Conservation (phyloP, 805 yeast species). For the Cyberlindnera subsufficiens region DNA sequence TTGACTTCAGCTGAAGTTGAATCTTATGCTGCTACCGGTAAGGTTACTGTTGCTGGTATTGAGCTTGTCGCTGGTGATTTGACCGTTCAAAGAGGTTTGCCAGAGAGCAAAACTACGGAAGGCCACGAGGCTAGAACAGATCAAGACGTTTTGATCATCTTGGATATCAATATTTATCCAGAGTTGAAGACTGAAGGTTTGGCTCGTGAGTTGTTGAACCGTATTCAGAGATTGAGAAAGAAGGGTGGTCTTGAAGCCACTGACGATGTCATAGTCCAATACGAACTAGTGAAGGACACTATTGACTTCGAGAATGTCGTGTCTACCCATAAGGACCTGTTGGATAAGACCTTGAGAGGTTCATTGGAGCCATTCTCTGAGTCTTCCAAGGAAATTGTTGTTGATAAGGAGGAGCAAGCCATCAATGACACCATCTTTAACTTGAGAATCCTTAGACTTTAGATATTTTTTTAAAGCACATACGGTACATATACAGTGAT, state of each 20-base stretch:
- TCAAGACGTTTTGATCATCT: constrained; percentile 80
- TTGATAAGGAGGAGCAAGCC: constrained; percentile 76
- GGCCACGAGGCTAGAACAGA: constrained; percentile 89
- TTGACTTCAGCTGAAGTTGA: constrained; percentile 82
- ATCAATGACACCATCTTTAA: constrained; percentile 75
- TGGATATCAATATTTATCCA: constrained; percentile 83
- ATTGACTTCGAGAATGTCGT: constrained; percentile 60
- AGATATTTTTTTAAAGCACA: constrained; percentile 10
- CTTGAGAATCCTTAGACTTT: constrained; percentile 70
- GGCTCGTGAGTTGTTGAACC: constrained; percentile 93
- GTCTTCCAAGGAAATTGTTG: constrained; percentile 49
- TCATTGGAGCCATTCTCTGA: constrained; percentile 37
- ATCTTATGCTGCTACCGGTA: constrained; percentile 63
- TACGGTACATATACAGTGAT: no score
- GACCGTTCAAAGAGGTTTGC: constrained; percentile 84
- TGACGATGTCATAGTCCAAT: constrained; percentile 89
- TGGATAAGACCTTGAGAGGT: constrained; percentile 73
- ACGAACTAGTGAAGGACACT: constrained; percentile 56
- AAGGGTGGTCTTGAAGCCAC: constrained; percentile 92
- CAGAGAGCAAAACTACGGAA: constrained; percentile 51
- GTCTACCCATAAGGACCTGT: constrained; percentile 55
- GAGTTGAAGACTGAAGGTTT: constrained; percentile 90
- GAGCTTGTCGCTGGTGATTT: constrained; percentile 82
- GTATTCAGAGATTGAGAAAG: constrained; percentile 96
- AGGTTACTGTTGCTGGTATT: constrained; percentile 83